phyloP scores from a whole-genome alignment of 176 grass and related monocot genomes.

The Zoysia pacifica region DNA sequence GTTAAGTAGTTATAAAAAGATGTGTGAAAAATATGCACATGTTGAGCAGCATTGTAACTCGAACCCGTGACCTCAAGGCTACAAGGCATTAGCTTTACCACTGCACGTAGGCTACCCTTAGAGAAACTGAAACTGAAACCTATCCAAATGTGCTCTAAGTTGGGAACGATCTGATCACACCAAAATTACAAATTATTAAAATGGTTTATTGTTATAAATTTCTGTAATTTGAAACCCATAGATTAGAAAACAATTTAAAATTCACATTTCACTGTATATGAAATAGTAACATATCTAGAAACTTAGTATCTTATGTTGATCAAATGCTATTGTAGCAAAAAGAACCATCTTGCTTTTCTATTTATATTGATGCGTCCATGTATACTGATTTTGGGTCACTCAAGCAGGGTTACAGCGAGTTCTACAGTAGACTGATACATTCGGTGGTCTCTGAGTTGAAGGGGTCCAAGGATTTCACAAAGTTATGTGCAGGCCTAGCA shows the following conservation, averaged over 20 bases:
- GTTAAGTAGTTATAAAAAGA: constrained; percentile 2
- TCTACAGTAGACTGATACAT: constrained; percentile 64
- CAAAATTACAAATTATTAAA: constrained; percentile 16
- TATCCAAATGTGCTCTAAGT: neutral
- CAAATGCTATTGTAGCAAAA: constrained; percentile 5
- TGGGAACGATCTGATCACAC: neutral
- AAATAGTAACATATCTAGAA: constrained; percentile 18
- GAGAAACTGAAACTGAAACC: neutral
- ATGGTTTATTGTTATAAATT: neutral
- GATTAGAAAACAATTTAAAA: constrained; percentile 25
- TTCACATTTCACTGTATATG: neutral
- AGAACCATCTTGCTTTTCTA: neutral
- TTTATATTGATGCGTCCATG: constrained; percentile 24
- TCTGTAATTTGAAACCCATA: constrained; percentile 9
- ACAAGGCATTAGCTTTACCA: too few relatives aligned
- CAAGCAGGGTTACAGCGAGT: constrained; percentile 58
- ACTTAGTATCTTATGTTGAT: constrained; percentile 15
- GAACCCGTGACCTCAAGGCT: too few relatives aligned
- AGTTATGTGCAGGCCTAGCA: constrained; percentile 77
- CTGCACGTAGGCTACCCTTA: too few relatives aligned
- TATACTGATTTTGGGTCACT: constrained; percentile 27
- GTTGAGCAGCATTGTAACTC: neutral
- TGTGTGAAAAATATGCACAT: neutral
- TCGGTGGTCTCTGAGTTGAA: constrained; percentile 68
- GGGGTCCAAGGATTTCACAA: constrained; percentile 82